Percentiles rank a stretch among this genome's conserved stretches.
phyloP scores from a whole-genome alignment of 148 eudicot species.

The Fallopia convolvulus region DNA sequence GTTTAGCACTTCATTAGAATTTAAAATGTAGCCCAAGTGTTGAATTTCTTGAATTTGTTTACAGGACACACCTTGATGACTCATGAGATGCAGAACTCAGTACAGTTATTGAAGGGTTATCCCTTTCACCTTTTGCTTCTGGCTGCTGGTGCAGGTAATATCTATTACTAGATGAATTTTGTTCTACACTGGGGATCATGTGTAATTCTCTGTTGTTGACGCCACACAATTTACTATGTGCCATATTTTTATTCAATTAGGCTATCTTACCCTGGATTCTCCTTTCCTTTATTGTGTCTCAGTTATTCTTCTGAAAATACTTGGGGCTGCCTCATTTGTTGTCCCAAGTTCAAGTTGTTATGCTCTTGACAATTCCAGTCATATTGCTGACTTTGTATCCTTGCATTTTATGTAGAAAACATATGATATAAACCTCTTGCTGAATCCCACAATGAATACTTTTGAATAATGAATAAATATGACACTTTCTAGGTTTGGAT shows the following conservation, averaged over 20 bases:
- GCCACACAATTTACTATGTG: background rate
- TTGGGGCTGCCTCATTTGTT: conserved; percentile 48
- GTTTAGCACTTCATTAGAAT: background rate
- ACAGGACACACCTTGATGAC: background rate
- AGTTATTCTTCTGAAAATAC: conserved; percentile 41
- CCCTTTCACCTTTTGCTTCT: background rate
- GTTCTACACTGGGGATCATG: conserved; percentile 1
- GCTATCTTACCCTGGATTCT: background rate
- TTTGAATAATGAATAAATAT: background rate
- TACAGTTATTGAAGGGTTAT: background rate
- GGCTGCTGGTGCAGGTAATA: background rate
- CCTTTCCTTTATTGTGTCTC: conserved; percentile 14
- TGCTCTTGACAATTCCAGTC: conserved; percentile 76
- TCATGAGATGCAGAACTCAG: conserved; percentile 3
- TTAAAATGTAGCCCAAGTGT: background rate
- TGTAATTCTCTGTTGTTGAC: background rate
- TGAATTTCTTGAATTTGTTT: background rate
- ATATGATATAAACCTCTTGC: background rate
- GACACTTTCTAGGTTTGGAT: background rate
- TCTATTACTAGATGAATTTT: background rate
- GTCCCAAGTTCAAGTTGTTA: conserved; percentile 74
- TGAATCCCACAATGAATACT: background rate
- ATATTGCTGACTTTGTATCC: conserved; percentile 94
- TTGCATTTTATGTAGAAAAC: conserved; percentile 9
- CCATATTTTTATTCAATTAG: background rate